Conservation (phyloP, 345 rosid species). For the Leavenworthia alabamica region DNA sequence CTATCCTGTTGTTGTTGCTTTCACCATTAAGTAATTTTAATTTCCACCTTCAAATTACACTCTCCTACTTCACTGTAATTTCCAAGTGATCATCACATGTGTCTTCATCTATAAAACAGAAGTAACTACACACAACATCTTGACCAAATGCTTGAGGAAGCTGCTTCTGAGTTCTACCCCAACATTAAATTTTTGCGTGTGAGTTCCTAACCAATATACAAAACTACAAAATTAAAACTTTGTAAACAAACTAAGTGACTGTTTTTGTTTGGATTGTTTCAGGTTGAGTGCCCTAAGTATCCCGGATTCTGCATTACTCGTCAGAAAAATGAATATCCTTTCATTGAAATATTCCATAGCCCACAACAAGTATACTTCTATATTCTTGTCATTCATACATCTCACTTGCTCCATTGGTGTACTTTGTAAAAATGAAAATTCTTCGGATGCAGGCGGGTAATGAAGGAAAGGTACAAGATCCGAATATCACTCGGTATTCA, state of each 20-base stretch:
- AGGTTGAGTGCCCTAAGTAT: slow-evolving; percentile 99
- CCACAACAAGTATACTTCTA: slow-evolving; percentile 59
- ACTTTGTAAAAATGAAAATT: background rate
- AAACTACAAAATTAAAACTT: background rate
- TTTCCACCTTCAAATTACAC: background rate
- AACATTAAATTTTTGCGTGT: slow-evolving; percentile 77
- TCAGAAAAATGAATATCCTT: slow-evolving; percentile 87
- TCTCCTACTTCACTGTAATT: no score
- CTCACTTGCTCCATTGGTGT: background rate
- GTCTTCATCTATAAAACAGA: slow-evolving; percentile 39
- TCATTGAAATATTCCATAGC: slow-evolving; percentile 83
- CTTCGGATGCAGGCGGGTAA: slow-evolving; percentile 49
- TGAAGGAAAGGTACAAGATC: slow-evolving; percentile 59
- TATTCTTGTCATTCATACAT: background rate
- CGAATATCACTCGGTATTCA: slow-evolving; percentile 56
- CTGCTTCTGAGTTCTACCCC: slow-evolving; percentile 83
- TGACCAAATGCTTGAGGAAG: slow-evolving; percentile 78
- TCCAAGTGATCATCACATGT: no score
- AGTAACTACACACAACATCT: slow-evolving; percentile 83
- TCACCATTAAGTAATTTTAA: slow-evolving; percentile 61
- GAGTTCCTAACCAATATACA: slow-evolving; percentile 17
- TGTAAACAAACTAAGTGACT: background rate
- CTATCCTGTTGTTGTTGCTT: slow-evolving; percentile 72
- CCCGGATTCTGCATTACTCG: slow-evolving; percentile 90
- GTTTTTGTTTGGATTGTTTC: slow-evolving; percentile 26